Conservation (phyloP, 257 asterid genomes). For the Nicotiana tomentosiformis region DNA sequence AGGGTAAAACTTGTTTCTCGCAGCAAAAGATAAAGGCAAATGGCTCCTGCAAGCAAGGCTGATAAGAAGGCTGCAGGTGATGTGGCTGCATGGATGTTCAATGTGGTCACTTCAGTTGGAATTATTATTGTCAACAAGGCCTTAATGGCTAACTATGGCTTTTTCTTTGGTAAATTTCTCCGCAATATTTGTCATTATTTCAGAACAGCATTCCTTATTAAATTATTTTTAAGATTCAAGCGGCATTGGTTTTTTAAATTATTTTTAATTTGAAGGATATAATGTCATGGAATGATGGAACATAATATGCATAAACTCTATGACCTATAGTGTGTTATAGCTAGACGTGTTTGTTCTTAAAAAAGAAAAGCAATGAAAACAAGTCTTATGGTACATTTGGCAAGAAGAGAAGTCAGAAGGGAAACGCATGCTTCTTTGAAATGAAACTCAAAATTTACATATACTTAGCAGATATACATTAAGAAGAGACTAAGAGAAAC, state of each 20-base stretch:
- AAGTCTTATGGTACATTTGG: background rate
- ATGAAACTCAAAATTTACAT: background rate
- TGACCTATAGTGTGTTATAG: background rate
- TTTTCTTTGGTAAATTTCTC: slow-evolving; percentile 78
- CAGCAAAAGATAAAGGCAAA: slow-evolving; percentile 24
- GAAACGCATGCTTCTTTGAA: background rate
- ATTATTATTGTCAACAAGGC: slow-evolving; percentile 94
- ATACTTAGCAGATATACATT: background rate
- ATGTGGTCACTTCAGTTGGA: slow-evolving; percentile 96
- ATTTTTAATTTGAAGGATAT: background rate
- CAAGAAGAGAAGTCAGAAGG: background rate
- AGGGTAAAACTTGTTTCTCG: slow-evolving; percentile 35
- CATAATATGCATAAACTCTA: background rate
- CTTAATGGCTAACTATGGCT: slow-evolving; percentile 91
- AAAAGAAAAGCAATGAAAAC: background rate
- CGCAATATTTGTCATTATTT: background rate
- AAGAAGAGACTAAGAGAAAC: background rate
- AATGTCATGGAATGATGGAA: background rate
- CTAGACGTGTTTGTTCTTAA: background rate
- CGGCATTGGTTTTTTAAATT: background rate
- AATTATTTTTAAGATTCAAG: background rate
- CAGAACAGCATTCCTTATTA: background rate
- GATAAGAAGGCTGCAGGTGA: slow-evolving; percentile 91
- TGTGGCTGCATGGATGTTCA: slow-evolving; percentile 94
- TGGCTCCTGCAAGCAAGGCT: slow-evolving; percentile 90